Base-by-base conservation (phyloP, 176 grass and related monocot genomes). In the Oryza coarctata region DNA sequence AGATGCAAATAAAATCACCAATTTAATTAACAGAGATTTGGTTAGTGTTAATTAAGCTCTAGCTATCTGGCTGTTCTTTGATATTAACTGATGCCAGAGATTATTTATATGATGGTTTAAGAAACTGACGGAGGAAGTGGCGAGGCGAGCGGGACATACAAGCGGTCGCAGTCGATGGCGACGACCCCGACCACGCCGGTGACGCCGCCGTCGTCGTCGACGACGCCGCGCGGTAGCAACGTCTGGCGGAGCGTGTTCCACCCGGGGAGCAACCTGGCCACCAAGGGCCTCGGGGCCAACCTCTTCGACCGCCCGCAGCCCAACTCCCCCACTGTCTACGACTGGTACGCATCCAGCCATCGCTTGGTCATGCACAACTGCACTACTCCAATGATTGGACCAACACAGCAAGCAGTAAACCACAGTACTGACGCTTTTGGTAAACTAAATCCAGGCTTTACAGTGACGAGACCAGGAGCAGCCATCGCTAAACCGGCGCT, bases 221-320 rank as follows among this genome's bases (percentile, higher is more conserved):
- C 79, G 33, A 80, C 89, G 30, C 79, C 88, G 71, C 90, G 71
- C 11, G 85, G 84, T 26, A 32, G 3, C 45, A 94, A 94, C 92
- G 94, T 97, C 70, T 97, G 94, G 94, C 86, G 94, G 75, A 94
- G 94, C 86, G 94, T 94, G 29, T 97, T 97, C 88, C 34, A 97
- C 88, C 94, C 94, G n/a, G 94, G 94, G 34, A 97, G 94, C 80
- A 97, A 94, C 88, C 85, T 94, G 22, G 94, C 92, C 74, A 97
- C 88, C 84, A 94, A 86, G 34, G 25, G 79, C 74, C 6, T 92
- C 11, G 94, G 94, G 68, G 82, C 90, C 72, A 77, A 94, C 90
- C 60, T 92, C 75, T 97, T 94, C 90, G 94, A 97, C 81, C 85
- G 91, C 38, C 94, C 94, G 0, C 86, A 94, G 65, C 94, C 94